A percentile compares a stretch with the other conserved stretches of the same genome.
Evolutionary conservation across 768 basidiomycete genomes (phyloP).

Genomic region (Boletus fagicola): DNA sequence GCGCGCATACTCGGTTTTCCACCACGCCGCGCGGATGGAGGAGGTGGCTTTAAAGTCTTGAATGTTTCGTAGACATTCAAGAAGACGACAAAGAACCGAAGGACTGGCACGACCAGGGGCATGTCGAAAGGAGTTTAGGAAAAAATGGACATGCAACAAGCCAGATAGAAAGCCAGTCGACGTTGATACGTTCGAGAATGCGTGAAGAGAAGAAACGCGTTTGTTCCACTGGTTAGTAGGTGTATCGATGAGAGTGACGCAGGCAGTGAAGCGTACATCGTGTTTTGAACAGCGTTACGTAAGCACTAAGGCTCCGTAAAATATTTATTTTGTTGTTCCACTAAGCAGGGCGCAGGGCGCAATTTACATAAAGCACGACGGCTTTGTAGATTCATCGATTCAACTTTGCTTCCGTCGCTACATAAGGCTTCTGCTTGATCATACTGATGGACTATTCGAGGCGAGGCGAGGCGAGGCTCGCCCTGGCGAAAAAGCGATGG

Average conservation of each 20-base stretch:
- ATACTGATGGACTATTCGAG: too few species aligned
- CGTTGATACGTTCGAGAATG: constrained; percentile 2
- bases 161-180: background rate
- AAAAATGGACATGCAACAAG: constrained; percentile 11
- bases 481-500: background rate
- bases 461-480: too few species aligned
- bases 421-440: background rate
- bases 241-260: constrained; percentile 21
- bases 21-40: constrained; percentile 45
- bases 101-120: constrained; percentile 64
- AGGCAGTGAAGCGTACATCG: constrained; percentile 3
- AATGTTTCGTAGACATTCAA: constrained; percentile 82
- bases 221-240: constrained; percentile 3
- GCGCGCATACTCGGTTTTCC: constrained; percentile 67
- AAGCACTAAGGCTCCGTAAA: constrained; percentile 5
- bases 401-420: background rate
- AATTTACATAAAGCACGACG: background rate
- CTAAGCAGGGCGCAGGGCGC: too few species aligned
- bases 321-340: background rate
- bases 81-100: constrained; percentile 70
- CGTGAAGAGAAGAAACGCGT: constrained; percentile 3
- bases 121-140: constrained; percentile 36
- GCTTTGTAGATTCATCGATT: too few species aligned
- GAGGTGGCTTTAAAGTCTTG: constrained; percentile 74
- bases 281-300: constrained; percentile 22